Conservation (phyloP, 2,329 filamentous ascomycete genomes). For the Penicillium paneum region DNA sequence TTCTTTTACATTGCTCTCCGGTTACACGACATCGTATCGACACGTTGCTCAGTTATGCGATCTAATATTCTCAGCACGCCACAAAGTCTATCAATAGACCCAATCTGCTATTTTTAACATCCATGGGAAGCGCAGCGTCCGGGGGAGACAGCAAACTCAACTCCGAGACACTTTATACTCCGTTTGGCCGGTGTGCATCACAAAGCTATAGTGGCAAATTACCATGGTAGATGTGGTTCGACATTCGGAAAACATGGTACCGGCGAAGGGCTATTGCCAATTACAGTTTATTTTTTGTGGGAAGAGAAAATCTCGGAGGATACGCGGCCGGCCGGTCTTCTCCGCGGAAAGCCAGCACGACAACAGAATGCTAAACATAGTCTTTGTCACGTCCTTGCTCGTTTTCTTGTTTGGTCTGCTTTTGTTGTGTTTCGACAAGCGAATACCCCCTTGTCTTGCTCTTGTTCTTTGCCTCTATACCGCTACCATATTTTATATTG, state of each 20-base stretch:
- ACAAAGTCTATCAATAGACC: constrained; percentile 1
- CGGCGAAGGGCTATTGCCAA: neutral
- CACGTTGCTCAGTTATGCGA: neutral
- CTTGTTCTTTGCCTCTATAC: neutral
- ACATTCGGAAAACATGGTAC: neutral
- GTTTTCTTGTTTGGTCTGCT: neutral
- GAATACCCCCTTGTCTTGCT: constrained; percentile 21
- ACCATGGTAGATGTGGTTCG: neutral
- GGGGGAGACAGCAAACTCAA: neutral
- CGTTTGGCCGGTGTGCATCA: neutral
- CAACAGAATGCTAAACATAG: neutral
- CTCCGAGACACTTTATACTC: neutral
- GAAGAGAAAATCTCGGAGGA: neutral
- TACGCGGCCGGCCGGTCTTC: neutral
- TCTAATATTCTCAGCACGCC: neutral
- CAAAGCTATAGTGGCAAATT: neutral
- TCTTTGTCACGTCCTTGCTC: neutral
- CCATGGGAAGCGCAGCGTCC: constrained; percentile 1
- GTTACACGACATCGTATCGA: neutral
- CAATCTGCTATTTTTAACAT: neutral
- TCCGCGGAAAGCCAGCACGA: constrained; percentile 8
- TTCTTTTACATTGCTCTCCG: neutral
- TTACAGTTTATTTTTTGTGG: neutral
- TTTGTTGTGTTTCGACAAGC: constrained; percentile 12
- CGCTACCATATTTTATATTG: neutral